Evolutionary conservation across 2,329 filamentous ascomycete species (phyloP), one percentile per base, ranked within the genome.

Genomic region (Pseudocercospora fuligena): DNA sequence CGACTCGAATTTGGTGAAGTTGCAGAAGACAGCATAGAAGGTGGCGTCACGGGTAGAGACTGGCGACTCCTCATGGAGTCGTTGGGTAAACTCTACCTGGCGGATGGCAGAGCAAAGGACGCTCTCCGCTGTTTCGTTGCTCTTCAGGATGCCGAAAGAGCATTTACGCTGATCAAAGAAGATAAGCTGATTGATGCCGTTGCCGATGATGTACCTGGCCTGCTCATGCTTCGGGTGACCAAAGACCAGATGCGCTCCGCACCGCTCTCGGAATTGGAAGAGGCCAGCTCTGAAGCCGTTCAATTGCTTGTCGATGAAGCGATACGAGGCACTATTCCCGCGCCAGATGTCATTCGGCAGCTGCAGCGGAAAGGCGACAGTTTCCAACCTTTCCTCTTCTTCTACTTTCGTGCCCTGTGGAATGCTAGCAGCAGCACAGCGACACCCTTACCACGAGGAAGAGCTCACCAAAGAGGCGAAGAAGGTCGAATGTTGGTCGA

Each of bases 51-150:
- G 69, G 91, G 90, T 0, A 61, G 70, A 27, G 94, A 98, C 75
- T 98, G 94, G 94, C 88, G 88, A 25, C 91, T 96, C 66, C 86
- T 99, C n/a, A 89, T 93, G 81, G 92, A 94, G 75, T 89, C 91
- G 66, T 83, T 99, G 40, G 94, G 93, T 0, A 93, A 90, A 75
- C 83, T 99, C 16, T 92, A 94, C 75, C 88, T 97, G 64, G 91
- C 92, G 8, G 91, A 90, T 71, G 92, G 92, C 0, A 89, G 92
- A 64, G 89, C 92, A 70, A 87, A 91, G 63, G 93, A 98, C 75
- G 94, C 96, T 1, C 82, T 99, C 53, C 90, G 88, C 74, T 95
- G 91, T 78, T 97, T 96, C 76, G 96, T 99, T 75, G 89, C 88
- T 69, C 86, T 98, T 3, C 93, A 97, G 76, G 93, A 99, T 80